Evolutionary conservation across 2,329 filamentous ascomycete species (phyloP), one percentile per base, ranked within the genome.

Genomic region (Pestalotiopsis sp.): DNA sequence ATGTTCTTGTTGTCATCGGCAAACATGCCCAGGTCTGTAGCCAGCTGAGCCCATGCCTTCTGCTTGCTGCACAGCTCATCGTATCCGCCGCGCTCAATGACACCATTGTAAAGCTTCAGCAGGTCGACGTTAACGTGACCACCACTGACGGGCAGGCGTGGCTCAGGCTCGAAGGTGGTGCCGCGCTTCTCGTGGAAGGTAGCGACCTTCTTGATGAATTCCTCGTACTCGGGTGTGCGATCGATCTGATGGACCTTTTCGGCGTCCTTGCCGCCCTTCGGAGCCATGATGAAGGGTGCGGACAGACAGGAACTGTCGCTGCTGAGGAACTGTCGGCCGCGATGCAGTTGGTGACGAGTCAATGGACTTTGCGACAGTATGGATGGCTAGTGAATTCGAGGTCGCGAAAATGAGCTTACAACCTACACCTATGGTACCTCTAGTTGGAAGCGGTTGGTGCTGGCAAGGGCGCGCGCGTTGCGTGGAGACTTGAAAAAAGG

Each of bases 21-120:
- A 76, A 90, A 90, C 71, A 95, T 88, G 64, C 93, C 89, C 68
- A 97, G 91, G 74, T 94, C 91, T 66, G 90, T 86, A 13, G 92
- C 93, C 75, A 97, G 87, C 74, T 90, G 90, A 72, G 94, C 89
- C 94, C 94, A 97, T 65, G 93, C 92, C 72, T 97, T 87, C 83
- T 95, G 96, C 79, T 95, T 90, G 81, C 89, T 91, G 71, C 89
- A 94, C 78, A 95, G 89, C 78, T 91, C 91, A 81, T 97, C 94
- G 79, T 97, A 97, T 69, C 94, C 94, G 66, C 94, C 94, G 74
- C 91, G 90, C 25, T 88, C 87, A 67, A 92, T 87, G 20, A 97
- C 92, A 73, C 90, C 87, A 71, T 92, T 91, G 84, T 94, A 97
- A 38, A 97, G 87, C 76, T 92, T 91, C 77, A 91, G 84, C 36